Conservation (phyloP, 768 basidiomycete genomes). For the Leucosporidium yakuticum region DNA sequence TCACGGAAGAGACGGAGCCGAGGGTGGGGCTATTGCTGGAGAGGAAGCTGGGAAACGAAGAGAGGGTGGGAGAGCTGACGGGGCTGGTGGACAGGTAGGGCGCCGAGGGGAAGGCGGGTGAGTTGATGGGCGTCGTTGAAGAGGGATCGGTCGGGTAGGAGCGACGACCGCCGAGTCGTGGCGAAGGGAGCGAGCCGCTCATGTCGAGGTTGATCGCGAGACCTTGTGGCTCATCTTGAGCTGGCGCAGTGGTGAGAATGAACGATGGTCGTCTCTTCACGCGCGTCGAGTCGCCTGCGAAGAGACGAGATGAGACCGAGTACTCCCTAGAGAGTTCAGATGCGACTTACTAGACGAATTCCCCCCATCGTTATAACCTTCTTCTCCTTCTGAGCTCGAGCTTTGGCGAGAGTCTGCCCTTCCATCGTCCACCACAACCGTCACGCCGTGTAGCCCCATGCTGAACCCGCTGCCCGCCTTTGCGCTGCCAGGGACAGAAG, state of each 20-base stretch:
- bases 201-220: conserved; percentile 9
- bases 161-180: background rate
- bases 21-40: conserved; percentile 18
- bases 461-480: background rate
- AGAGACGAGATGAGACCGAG: background rate
- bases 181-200: conserved; percentile 12
- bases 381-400: too few relatives aligned
- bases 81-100: conserved; percentile 27
- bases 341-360: background rate
- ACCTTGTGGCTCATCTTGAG: conserved; percentile 15
- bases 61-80: conserved; percentile 8
- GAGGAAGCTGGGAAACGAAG: conserved; percentile 8
- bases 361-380: too few relatives aligned
- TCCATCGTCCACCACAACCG: background rate
- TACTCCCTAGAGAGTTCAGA: background rate
- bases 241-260: conserved; percentile 27
- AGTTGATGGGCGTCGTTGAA: background rate
- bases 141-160: conserved; percentile 23
- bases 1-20: background rate
- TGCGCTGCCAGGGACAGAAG: conserved; percentile 2
- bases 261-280: conserved; percentile 23
- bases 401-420: background rate
- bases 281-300: background rate
- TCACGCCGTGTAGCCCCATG: background rate
- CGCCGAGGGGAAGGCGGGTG: background rate